Percentiles rank a stretch among this genome's conserved stretches.
phyloP scores from a whole-genome alignment of 1,284 basidiomycete species.

The Fomitopsis palustris region DNA sequence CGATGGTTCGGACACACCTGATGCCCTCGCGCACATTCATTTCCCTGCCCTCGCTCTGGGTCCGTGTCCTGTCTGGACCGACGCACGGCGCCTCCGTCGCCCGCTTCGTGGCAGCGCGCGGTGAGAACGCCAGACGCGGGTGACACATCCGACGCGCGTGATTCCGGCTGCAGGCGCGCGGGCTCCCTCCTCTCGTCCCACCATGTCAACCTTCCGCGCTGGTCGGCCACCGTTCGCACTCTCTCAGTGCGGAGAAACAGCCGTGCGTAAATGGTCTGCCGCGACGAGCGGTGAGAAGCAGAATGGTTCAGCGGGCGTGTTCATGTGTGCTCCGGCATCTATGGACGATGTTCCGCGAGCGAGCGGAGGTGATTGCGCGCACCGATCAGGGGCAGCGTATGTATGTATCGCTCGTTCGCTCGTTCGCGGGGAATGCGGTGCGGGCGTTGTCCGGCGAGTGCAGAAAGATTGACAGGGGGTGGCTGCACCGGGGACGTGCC shows the following conservation, averaged over 20 bases:
- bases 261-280: not conserved
- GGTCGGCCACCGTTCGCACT: not conserved
- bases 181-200: too few species aligned
- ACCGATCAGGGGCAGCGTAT: not conserved
- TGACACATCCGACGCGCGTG: not conserved
- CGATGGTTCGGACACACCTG: not conserved
- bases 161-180: not conserved
- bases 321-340: not conserved
- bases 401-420: not conserved
- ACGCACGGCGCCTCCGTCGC: not conserved
- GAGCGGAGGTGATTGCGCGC: not conserved
- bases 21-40: not conserved
- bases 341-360: not conserved
- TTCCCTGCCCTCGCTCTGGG: not conserved
- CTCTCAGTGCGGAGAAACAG: not conserved
- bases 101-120: not conserved
- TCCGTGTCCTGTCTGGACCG: not conserved
- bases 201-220: not conserved
- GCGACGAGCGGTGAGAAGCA: not conserved
- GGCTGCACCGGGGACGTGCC: not conserved
- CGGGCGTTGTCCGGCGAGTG: not conserved
- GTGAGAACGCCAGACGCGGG: not conserved
- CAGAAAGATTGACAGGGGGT: not conserved
- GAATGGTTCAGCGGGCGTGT: not conserved
- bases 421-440: not conserved